Evolutionary conservation across 257 asterid species (phyloP), one percentile per base, ranked within the genome.

Genomic region (Jaltomata sinuosa): DNA sequence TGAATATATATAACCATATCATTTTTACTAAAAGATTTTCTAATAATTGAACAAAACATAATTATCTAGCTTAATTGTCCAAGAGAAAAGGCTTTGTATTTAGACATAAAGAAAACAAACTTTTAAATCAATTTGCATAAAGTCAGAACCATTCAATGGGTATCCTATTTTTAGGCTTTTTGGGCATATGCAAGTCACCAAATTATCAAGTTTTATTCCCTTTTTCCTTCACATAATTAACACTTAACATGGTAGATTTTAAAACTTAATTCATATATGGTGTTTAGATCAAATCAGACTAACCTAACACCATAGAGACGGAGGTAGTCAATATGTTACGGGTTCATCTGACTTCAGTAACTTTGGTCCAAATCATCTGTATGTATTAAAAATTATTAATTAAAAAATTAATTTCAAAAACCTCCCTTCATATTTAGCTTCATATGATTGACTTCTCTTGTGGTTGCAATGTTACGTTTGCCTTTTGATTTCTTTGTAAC

Each of bases 361-460:
- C 0, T 32, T 32, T 67, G 3, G 0, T 1, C 3, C 11, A 8
- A 4, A 34, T 6, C 2, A 0, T 5, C 0, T 34, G 2, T 32
- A 18, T 67, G 6, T 0, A 0, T 0, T 32, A 31, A 65, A 64
- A 0, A 2, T 15, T 64, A 34, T 65, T 31, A 31, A 64, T 15
- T 38, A 8, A 38, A 38, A n/a, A n/a, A n/a, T n/a, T 32, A 38
- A 38, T 38, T 38, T 38, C 7, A 38, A 1, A 38, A 8, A 38
- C 42, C 42, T 38, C 42, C 42, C 42, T 38, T 8, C 7, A 38
- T 1, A 8, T 38, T 38, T 38, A 38, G 42, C 42, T 38, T 38
- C 42, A 38, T 6, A 6, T 4, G 8, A 38, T 8, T 38, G 42
- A 38, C 1, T 4, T 38, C 42, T n/a, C 42, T 38, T 38, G 42